These are phyloP conservation scores for Lasiosphaeris hirsuta DNA, from an alignment of 495 filamentous ascomycete species.

Conservation along the genomic window DNA sequence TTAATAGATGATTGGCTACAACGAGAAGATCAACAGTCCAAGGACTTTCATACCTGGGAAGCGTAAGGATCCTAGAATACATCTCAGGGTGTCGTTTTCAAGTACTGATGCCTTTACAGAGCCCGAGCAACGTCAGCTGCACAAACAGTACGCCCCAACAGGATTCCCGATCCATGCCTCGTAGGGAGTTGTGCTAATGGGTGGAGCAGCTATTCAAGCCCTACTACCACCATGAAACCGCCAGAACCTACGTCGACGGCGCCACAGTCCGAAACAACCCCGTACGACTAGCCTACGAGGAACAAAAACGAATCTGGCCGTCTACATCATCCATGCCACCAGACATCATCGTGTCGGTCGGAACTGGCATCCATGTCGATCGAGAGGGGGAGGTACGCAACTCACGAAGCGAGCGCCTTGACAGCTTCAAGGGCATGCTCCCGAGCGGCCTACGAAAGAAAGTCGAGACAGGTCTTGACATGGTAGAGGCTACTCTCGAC, in stretches of 20 bases:
- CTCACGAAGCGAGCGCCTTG: background rate
- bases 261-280: slow-evolving; percentile 15
- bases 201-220: slow-evolving; percentile 35
- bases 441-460: slow-evolving; percentile 2
- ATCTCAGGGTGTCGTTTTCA: background rate
- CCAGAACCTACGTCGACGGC: slow-evolving; percentile 12
- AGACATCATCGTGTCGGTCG: slow-evolving; percentile 18
- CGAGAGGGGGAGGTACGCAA: slow-evolving; percentile 1
- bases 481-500: slow-evolving; percentile 14
- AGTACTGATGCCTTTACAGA: slow-evolving; percentile 16
- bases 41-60: slow-evolving; percentile 49
- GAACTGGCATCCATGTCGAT: slow-evolving; percentile 16
- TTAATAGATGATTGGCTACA: slow-evolving; percentile 14
- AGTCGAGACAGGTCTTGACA: slow-evolving; percentile 17
- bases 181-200: too few species aligned
- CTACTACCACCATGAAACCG: slow-evolving; percentile 23
- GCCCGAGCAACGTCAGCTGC: slow-evolving; percentile 50
- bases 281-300: slow-evolving; percentile 6
- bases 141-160: slow-evolving; percentile 24
- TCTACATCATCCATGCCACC: slow-evolving; percentile 1
- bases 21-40: slow-evolving; percentile 30
- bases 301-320: slow-evolving; percentile 14
- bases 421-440: slow-evolving; percentile 6
- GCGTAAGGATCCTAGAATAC: slow-evolving; percentile 29
- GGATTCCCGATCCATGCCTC: too few species aligned